A percentile compares a stretch with the other conserved stretches of the same genome.
These are phyloP conservation scores for Triticum urartu DNA, from an alignment of 176 grass and related monocot species.

Conservation along the genomic window DNA sequence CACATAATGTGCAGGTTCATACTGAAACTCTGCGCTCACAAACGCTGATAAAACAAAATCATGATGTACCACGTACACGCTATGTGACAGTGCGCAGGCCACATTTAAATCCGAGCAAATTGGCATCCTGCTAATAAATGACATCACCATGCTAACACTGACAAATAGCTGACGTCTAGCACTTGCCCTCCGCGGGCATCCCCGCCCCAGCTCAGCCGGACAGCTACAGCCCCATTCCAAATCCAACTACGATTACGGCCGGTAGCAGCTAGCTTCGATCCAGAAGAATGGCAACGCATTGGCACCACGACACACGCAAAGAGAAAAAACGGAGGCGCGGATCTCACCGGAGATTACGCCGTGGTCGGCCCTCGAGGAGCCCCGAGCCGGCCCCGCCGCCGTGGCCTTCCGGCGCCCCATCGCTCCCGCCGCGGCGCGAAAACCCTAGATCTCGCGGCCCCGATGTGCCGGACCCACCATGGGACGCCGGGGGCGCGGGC, in stretches of 20 bases:
- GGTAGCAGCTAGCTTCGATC: conserved; percentile 14
- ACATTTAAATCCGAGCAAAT: background rate
- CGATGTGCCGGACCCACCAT: conserved; percentile 8
- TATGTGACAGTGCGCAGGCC: background rate
- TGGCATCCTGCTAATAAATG: background rate
- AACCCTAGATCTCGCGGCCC: conserved; percentile 53
- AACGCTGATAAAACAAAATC: background rate
- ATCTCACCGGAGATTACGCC: conserved; percentile 52
- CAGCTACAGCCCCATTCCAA: background rate
- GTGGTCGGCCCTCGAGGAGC: conserved; percentile 16
- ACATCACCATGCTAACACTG: background rate
- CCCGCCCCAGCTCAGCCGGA: background rate
- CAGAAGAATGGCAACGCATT: background rate
- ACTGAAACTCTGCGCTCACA: background rate
- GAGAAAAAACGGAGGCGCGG: background rate
- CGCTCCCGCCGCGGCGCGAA: conserved; percentile 17
- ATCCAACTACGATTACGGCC: background rate
- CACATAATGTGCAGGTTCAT: background rate
- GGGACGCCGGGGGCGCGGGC: conserved; percentile 6
- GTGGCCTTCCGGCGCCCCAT: conserved; percentile 41
- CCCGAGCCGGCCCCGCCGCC: conserved; percentile 19
- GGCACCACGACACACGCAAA: background rate
- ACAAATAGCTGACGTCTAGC: background rate
- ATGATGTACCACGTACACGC: background rate
- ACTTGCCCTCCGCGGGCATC: background rate